Base-by-base conservation (phyloP, 2,329 filamentous ascomycete species). In the Hypoxylon sp. region DNA sequence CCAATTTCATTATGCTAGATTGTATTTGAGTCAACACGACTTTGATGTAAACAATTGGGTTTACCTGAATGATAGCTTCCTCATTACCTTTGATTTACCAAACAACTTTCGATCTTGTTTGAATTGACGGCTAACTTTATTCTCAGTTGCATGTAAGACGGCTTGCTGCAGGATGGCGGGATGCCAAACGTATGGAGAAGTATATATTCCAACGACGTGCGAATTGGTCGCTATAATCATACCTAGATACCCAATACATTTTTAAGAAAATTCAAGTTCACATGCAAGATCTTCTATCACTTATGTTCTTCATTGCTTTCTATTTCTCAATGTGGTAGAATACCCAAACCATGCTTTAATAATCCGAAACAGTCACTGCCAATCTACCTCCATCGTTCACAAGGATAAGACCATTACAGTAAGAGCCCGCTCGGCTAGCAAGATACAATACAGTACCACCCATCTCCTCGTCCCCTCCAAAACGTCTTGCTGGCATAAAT, bases 1-100 rank as follows among this genome's bases (percentile, higher is more conserved):
- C 63, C 65, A 68, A 68, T 62, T n/a, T 65, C 53, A 62, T 67
- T 64, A 74, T 73, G 73, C 74, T 76, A 76, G 73, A 75, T 76
- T 74, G 73, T 76, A 76, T 73, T 72, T 75, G 73, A 77, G 64
- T 67, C 63, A 11, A 25, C 61, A n/a, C 9, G 64, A 66, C 65
- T 11, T 67, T 66, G 65, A 68, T 68, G 60, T 57, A 36, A 65
- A 67, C 40, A 50, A 62, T 68, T 68, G 65, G 63, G 49, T 67
- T 66, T 46, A 52, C 55, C 57, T 59, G 59, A n/a, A n/a, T n/a
- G n/a, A 61, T 45, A 19, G 34, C 34, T 16, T 38, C 35, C 25
- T 30, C 2, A 5, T n/a, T 16, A 35, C 32, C 17, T 7, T 21
- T 26, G 23, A 27, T 43, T 20, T 36, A 23, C 13, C 26, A 29